Base-by-base conservation (phyloP, 2,329 filamentous ascomycete genomes). In the Phaeosphaeriaceae sp. region DNA sequence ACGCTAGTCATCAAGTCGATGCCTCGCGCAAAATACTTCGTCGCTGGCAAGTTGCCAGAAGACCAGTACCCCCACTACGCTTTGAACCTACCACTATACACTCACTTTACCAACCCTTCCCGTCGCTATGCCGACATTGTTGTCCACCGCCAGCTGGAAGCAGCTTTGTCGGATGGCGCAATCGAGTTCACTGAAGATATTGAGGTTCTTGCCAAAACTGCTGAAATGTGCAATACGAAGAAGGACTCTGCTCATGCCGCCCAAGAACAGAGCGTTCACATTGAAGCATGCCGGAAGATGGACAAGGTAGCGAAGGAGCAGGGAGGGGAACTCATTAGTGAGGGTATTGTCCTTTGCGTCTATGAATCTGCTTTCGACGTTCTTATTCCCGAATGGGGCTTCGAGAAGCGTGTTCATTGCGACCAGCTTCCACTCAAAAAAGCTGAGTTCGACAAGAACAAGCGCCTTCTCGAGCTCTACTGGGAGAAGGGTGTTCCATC, bases 401-500 rank as follows among this genome's bases (percentile, higher is more conserved):
- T 99, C 63, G 94, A 99, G 81, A 99, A 99, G 85, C 90, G 94
- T 58, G 94, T 99, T 43, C 94, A 99, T 77, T 99, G 94, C 72
- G 94, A 99, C 70, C 94, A 99, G 79, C 82, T 99, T 71, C 94
- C 94, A 23, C 80, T 99, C 62, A 93, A 97, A 84, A 99, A 99
- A 82, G 94, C 94, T n/a, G 94, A 99, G 72, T 99, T 94, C 77
- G 87, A 95, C 75, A 97, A 97, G 82, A 92, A 96, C 72, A 90
- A 92, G 78, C 87, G 94, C 47, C 85, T 97, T 23, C 82, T 99
- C 38, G 94, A 99, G 77, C 83, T 99, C 13, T 99, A 97, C 81
- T 99, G 94, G 94, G 94, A 99, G 86, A 99, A 97, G 84, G 94
- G 94, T 38, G 92, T 97, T 6, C 91, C 93, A 21, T 97, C 92